Percentiles rank a stretch among this genome's conserved stretches.
phyloP scores from a whole-genome alignment of 2,329 filamentous ascomycete genomes.

The Pyrenophora graminea region DNA sequence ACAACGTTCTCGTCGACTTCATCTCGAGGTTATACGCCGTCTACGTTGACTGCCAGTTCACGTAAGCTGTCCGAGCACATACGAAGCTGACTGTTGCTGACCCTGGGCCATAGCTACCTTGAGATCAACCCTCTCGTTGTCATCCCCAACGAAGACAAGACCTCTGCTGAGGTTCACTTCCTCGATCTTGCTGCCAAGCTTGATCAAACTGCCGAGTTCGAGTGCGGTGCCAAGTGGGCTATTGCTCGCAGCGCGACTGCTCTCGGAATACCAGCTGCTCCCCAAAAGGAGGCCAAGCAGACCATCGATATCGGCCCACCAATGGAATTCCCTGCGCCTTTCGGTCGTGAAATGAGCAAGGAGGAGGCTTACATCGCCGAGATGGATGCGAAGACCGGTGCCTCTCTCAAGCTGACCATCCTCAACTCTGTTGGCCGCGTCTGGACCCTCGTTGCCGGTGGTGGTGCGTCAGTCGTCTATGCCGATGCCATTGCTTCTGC shows the following conservation, averaged over 20 bases:
- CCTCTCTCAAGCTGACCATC: slow-evolving; percentile 96
- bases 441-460: slow-evolving; percentile 98
- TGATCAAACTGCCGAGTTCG: slow-evolving; percentile 98
- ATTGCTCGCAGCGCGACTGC: slow-evolving; percentile 88
- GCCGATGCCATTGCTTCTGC: slow-evolving; percentile 97
- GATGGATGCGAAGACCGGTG: slow-evolving; percentile 98
- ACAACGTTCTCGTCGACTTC: slow-evolving; percentile 99
- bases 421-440: slow-evolving; percentile 89
- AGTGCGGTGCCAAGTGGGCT: slow-evolving; percentile 99
- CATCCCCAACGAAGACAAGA: slow-evolving; percentile 89
- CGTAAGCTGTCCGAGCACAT: slow-evolving; percentile 49
- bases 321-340: slow-evolving; percentile 98
- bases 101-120: slow-evolving; percentile 66
- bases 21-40: slow-evolving; percentile 97
- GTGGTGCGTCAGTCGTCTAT: slow-evolving; percentile 99
- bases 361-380: slow-evolving; percentile 99
- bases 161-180: slow-evolving; percentile 95
- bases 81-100: slow-evolving; percentile 18
- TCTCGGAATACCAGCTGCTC: slow-evolving; percentile 75
- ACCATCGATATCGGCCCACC: slow-evolving; percentile 95
- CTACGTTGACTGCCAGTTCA: slow-evolving; percentile 99
- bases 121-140: slow-evolving; percentile 99
- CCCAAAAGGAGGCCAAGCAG: slow-evolving; percentile 70
- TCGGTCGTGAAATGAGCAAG: slow-evolving; percentile 97
- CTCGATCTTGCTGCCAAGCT: slow-evolving; percentile 98